Evolutionary conservation across 345 rosid species (phyloP), one percentile per base, ranked within the genome.

Genomic region (Diplotaxis tenuifolia): DNA sequence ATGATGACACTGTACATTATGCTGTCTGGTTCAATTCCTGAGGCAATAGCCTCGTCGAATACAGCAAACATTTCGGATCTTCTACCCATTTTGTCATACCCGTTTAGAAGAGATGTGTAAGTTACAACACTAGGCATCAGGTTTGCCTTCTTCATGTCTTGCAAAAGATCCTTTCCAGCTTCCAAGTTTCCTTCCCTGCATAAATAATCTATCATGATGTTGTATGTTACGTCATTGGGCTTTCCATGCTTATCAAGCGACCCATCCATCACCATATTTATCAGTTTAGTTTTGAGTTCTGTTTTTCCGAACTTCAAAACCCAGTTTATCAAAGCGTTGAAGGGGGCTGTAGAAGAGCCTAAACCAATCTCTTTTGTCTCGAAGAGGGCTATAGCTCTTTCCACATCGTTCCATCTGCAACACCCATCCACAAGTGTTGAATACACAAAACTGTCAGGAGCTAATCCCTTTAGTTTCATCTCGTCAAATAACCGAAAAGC

Each of bases 181-280:
- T 81, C 76, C 60, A 88, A 54, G 27, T 54, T 68, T 67, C 88
- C 90, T 36, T 55, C 80, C 79, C 84, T 88, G 84, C 95, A 87
- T 36, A 83, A 78, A 77, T 81, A 54, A 75, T 85, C 91, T 64
- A 92, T 92, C 79, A 88, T 77, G 72, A 80, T 87, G 31, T 86
- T 85, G 73, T 87, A 90, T 29, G 98, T 89, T 71, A 86, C 84
- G 20, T 81, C 82, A 75, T 90, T 79, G 59, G 91, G 89, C 56
- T 62, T 70, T 25, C 84, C 71, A 65, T 73, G 72, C 67, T 66
- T 79, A 52, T 77, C 83, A 28, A 70, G 59, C 81, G 81, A 79
- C 68, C 79, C 81, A 65, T 84, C 83, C 52, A 87, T 65, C 65
- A 90, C 57, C 78, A 68, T 42, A 55, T 77, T 62, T 19, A 84